phyloP scores from a whole-genome alignment of 768 basidiomycete genomes.

The Leccinum disarticulatum region DNA sequence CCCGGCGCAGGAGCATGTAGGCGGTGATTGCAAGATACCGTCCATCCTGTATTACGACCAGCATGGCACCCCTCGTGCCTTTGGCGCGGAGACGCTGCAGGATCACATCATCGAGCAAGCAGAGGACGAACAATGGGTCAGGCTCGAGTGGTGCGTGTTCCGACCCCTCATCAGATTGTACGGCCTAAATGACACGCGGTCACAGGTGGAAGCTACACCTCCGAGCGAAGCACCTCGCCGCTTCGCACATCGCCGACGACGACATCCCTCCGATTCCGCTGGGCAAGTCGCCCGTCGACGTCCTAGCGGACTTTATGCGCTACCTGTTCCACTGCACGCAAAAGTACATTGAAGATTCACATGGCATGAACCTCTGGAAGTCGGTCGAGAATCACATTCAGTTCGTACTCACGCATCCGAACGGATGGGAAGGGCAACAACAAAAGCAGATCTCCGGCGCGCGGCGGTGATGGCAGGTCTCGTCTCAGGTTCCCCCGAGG shows the following conservation, averaged over 20 bases:
- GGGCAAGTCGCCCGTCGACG: slow-evolving; percentile 40
- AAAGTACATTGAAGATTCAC: slow-evolving; percentile 48
- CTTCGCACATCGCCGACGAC: slow-evolving; percentile 32
- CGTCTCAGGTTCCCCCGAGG: slow-evolving; percentile 39
- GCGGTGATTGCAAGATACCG: slow-evolving; percentile 49
- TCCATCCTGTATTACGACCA: slow-evolving; percentile 48
- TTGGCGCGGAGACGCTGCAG: slow-evolving; percentile 45
- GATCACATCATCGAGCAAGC: slow-evolving; percentile 40
- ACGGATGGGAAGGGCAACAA: slow-evolving; percentile 64
- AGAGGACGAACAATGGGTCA: slow-evolving; percentile 46
- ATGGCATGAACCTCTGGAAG: slow-evolving; percentile 47
- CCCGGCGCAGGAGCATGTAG: slow-evolving; percentile 43
- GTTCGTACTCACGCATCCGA: slow-evolving; percentile 60
- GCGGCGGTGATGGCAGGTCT: slow-evolving; percentile 55
- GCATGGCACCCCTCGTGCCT: slow-evolving; percentile 38
- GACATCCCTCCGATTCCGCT: slow-evolving; percentile 42
- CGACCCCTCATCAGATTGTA: not conserved
- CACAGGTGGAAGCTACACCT: slow-evolving; percentile 41
- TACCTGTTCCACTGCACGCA: slow-evolving; percentile 46
- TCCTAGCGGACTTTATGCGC: slow-evolving; percentile 48
- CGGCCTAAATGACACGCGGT: not conserved
- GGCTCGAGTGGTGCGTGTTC: slow-evolving; percentile 42
- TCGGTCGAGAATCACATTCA: slow-evolving; percentile 44
- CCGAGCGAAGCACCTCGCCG: slow-evolving; percentile 34
- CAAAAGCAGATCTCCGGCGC: slow-evolving; percentile 54